Conservation (phyloP, 371 early-diverging fungal species). For the Neoconidiobolus thromboides region DNA sequence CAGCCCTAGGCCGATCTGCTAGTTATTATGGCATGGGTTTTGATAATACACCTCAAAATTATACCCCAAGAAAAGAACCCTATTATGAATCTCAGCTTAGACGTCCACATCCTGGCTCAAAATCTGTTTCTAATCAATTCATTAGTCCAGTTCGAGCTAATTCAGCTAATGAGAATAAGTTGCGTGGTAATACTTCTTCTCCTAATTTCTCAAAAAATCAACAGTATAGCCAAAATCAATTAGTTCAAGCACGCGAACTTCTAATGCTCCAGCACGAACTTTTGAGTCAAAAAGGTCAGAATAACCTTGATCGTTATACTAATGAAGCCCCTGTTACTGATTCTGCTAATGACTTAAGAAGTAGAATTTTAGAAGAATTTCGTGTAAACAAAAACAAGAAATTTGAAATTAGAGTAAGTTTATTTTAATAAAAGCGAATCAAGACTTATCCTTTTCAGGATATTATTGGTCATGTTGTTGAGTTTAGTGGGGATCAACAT, state of each 20-base stretch:
- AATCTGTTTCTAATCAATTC: constrained; percentile 4
- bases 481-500: constrained; percentile 98
- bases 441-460: constrained; percentile 26
- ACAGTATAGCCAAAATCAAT: constrained; percentile 19
- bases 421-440: neutral
- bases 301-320: constrained; percentile 6
- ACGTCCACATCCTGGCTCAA: constrained; percentile 7
- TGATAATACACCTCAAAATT: constrained; percentile 8
- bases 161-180: constrained; percentile 22
- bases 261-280: constrained; percentile 26
- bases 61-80: neutral
- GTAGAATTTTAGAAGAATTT: constrained; percentile 80
- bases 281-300: constrained; percentile 7
- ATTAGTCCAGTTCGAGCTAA: constrained; percentile 12
- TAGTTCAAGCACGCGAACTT: constrained; percentile 24
- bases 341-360: constrained; percentile 41
- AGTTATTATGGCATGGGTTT: constrained; percentile 5
- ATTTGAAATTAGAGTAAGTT: constrained; percentile 60
- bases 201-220: constrained; percentile 25
- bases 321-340: constrained; percentile 12
- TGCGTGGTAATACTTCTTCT: constrained; percentile 33
- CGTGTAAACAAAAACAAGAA: constrained; percentile 82
- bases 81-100: constrained; percentile 5
- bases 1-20: constrained; percentile 11
- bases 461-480: constrained; percentile 82